Evolutionary conservation across 371 early-diverging fungal species (phyloP), one percentile per base, ranked within the genome.

Genomic region (Mucor circinelloides): DNA sequence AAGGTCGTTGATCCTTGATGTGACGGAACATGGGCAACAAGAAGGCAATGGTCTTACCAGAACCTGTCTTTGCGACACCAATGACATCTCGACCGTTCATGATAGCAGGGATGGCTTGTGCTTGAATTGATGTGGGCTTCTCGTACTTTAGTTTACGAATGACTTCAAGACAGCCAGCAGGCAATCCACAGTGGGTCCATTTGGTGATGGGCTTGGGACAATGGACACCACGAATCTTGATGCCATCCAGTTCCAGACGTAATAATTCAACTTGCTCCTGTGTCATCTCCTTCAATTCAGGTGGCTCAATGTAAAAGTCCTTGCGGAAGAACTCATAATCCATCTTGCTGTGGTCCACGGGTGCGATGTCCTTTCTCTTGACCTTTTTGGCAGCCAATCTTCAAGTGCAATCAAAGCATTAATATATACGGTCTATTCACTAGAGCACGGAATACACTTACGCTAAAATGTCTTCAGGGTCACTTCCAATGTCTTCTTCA

Each of bases 41-140:
- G 72, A 98, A 99, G 0, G 98, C 97, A 71, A 99, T 89, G 2
- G 99, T 98, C 84, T 99, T 98, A 44, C 99, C 99, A 58, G 94
- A 94, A 7, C 99, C 99, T 0, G 99, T 99, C 71, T 98, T 99
- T n/a, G 99, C 99, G 28, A 99, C 95, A 25, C 97, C 97, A 76
- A 99, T 95, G 8, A 99, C 94, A 79, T 99, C 98, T 4, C 98
- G 90, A 2, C 99, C 99, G 70, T 92, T 90, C 93, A 98, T 89
- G 54, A 98, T 91, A 0, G 97, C 95, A n/a, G 99, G 99, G 27
- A 99, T 94, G 0, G 96, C 96, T 76, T 99, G 99, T 3, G 94
- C 92, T 79, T 99, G 99, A 69, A 99, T 98, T 0, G 98, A 86
- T 0, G 98, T 95, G 0, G 99, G 98, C 28, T 83, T 83, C 30